Conservation (phyloP, 2,329 filamentous ascomycete species). For the Pezicula carpinea region DNA sequence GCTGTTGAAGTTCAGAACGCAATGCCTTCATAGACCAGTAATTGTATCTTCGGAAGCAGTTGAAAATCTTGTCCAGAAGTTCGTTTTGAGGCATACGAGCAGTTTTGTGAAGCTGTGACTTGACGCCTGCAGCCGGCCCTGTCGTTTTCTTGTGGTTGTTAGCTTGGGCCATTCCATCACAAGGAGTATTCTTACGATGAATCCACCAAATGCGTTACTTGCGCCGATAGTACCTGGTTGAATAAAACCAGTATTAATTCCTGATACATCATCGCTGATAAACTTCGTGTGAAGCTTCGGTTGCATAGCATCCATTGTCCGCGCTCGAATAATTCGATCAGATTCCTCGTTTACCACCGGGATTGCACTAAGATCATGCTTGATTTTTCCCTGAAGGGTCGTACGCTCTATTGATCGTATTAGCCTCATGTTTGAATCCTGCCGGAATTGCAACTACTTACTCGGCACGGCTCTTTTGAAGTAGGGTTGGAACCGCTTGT, state of each 20-base stretch:
- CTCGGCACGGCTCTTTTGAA: constrained; percentile 71
- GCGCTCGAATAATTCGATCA: constrained; percentile 52
- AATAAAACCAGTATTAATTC: constrained; percentile 39
- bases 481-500: constrained; percentile 56
- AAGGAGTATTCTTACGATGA: constrained; percentile 47
- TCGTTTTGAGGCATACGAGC: constrained; percentile 87
- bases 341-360: constrained; percentile 70
- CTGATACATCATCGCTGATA: constrained; percentile 20
- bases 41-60: constrained; percentile 76
- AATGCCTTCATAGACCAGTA: constrained; percentile 95
- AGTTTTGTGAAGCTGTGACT: constrained; percentile 73
- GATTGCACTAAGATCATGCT: constrained; percentile 71
- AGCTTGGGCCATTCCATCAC: constrained; percentile 3
- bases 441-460: constrained; percentile 36
- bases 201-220: constrained; percentile 41
- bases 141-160: constrained; percentile 43
- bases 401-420: constrained; percentile 61
- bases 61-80: constrained; percentile 79
- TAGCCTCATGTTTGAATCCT: constrained; percentile 9
- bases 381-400: constrained; percentile 65
- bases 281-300: constrained; percentile 51
- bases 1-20: constrained; percentile 73
- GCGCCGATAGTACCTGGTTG: constrained; percentile 48
- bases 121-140: constrained; percentile 48
- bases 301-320: constrained; percentile 55